phyloP scores from a whole-genome alignment of 202 grass and related monocot genomes.

The Digitaria exilis region DNA sequence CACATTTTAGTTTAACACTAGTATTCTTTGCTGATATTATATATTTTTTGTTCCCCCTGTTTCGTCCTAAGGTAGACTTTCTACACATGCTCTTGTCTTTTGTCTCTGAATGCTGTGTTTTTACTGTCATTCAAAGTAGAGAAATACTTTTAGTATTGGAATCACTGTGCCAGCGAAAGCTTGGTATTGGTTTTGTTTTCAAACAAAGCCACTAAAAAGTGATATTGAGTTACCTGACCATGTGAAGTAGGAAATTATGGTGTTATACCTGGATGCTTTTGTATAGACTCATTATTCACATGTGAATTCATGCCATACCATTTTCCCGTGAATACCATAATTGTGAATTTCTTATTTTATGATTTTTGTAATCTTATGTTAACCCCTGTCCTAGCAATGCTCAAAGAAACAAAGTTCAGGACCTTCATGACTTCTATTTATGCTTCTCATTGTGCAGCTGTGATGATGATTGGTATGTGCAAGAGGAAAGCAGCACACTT shows the following conservation, averaged over 20 bases:
- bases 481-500: conserved; percentile 69
- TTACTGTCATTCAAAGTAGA: conserved; percentile 8
- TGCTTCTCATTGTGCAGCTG: conserved; percentile 56
- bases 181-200: background rate
- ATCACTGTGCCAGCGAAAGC: conserved; percentile 24
- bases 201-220: conserved; percentile 8
- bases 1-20: conserved; percentile 1
- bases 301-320: conserved; percentile 18
- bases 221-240: conserved; percentile 26
- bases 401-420: conserved; percentile 19
- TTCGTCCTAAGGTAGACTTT: conserved; percentile 17
- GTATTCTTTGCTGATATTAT: background rate
- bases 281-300: conserved; percentile 8
- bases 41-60: conserved; percentile 6
- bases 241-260: conserved; percentile 16
- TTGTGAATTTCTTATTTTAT: conserved; percentile 27
- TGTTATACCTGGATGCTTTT: conserved; percentile 22
- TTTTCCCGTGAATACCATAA: conserved; percentile 24
- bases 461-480: conserved; percentile 75
- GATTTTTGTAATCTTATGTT: conserved; percentile 5
- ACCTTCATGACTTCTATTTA: conserved; percentile 31
- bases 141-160: background rate
- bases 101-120: background rate
- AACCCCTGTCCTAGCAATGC: conserved; percentile 11
- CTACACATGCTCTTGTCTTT: conserved; percentile 22